Percentiles rank a stretch among this genome's conserved stretches.
phyloP scores from a whole-genome alignment of 148 eudicot species.

The Pouteria glomerata region DNA sequence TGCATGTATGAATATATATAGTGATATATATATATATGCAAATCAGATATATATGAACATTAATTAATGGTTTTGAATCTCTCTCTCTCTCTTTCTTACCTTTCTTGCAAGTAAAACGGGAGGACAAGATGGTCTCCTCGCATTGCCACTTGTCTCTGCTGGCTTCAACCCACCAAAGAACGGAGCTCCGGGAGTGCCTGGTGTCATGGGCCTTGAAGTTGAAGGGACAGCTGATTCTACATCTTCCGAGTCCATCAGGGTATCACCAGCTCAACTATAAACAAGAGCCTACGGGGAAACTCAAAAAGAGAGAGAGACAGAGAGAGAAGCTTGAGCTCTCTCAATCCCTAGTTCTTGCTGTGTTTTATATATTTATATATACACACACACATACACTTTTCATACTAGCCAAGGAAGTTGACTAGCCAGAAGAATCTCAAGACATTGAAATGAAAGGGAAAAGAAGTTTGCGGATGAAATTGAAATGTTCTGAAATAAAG shows the following conservation, averaged over 20 bases:
- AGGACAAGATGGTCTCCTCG: slow-evolving; percentile 53
- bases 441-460: slow-evolving; percentile 14
- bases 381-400: too few species aligned
- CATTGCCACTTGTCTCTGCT: slow-evolving; percentile 18
- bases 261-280: too few species aligned
- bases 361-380: too few species aligned
- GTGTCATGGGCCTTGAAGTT: slow-evolving; percentile 68
- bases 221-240: slow-evolving; percentile 47
- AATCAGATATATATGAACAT: too few species aligned
- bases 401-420: slow-evolving; percentile 12
- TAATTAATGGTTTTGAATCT: too few species aligned
- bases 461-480: slow-evolving; percentile 43
- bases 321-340: too few species aligned
- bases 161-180: slow-evolving; percentile 63
- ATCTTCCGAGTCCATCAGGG: slow-evolving; percentile 55
- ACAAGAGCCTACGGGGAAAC: too few species aligned
- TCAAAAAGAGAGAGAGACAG: not conserved
- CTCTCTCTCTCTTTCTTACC: too few species aligned
- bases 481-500: slow-evolving; percentile 22
- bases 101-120: slow-evolving; percentile 83
- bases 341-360: too few species aligned
- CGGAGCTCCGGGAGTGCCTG: slow-evolving; percentile 77
- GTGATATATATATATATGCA: too few species aligned
- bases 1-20: too few species aligned
- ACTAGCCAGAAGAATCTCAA: slow-evolving; percentile 26